A percentile compares a stretch with the other conserved stretches of the same genome.
Evolutionary conservation across 495 filamentous ascomycete species (phyloP).

Genomic region (Neohortaea acidophila): DNA sequence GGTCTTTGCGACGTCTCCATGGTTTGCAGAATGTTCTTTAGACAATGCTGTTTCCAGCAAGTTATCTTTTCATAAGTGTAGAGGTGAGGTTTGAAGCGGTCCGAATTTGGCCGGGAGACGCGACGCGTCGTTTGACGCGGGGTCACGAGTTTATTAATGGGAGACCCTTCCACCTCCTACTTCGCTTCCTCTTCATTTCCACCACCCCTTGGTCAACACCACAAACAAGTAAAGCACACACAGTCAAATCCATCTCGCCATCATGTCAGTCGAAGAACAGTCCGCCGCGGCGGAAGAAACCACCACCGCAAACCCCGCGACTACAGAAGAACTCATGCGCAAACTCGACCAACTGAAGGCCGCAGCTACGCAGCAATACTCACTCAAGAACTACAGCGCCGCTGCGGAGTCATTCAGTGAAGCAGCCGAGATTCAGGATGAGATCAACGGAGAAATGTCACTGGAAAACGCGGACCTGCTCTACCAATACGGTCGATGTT

Average conservation of each 20-base stretch:
- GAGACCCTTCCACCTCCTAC: neutral
- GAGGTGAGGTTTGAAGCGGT: too few species aligned
- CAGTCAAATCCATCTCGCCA: conserved; percentile 7
- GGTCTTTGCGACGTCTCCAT: conserved; percentile 18
- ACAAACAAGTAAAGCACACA: neutral
- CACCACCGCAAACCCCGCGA: conserved; percentile 10
- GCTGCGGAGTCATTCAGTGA: conserved; percentile 77
- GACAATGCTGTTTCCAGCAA: too few species aligned
- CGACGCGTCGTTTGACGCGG: too few species aligned
- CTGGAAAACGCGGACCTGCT: conserved; percentile 82
- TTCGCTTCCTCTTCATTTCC: neutral
- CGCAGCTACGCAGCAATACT: conserved; percentile 54
- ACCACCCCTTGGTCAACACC: neutral
- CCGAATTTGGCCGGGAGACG: too few species aligned
- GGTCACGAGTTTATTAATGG: too few species aligned
- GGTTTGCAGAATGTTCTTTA: too few species aligned
- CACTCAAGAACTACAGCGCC: conserved; percentile 67
- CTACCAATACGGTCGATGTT: conserved; percentile 79
- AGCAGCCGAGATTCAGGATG: conserved; percentile 77
- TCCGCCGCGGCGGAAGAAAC: conserved; percentile 1
- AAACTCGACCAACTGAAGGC: conserved; percentile 34
- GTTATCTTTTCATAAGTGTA: too few species aligned
- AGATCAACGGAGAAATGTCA: conserved; percentile 81
- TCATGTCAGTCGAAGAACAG: neutral
- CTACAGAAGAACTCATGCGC: conserved; percentile 11